These are phyloP conservation scores for Fomitiporia mediterranea DNA, from an alignment of 1,284 basidiomycete genomes.

Conservation along the genomic window DNA sequence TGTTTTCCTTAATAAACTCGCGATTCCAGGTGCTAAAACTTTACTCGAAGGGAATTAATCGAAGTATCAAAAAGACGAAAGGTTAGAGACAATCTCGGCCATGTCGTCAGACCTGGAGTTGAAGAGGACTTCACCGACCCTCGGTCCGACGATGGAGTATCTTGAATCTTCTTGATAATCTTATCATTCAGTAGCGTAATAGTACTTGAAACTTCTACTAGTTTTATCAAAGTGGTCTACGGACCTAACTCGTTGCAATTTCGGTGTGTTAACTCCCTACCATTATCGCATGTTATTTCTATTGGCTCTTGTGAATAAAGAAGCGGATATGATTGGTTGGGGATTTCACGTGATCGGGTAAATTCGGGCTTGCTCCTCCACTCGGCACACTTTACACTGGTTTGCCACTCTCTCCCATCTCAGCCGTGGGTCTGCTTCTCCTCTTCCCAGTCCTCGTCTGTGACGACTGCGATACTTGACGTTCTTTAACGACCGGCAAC, in stretches of 20 bases:
- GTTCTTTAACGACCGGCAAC: constrained; percentile 14
- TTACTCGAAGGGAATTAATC: constrained; percentile 68
- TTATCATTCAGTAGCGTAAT: too few species aligned
- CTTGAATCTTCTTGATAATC: background rate
- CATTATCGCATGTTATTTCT: too few species aligned
- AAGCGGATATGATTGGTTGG: background rate
- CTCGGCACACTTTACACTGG: background rate
- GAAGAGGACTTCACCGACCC: background rate
- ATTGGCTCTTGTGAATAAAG: too few species aligned
- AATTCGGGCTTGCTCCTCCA: constrained; percentile 2
- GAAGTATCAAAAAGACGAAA: constrained; percentile 62
- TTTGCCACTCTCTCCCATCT: too few species aligned
- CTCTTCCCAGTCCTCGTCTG: too few species aligned
- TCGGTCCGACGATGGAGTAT: background rate
- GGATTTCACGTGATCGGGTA: constrained; percentile 7
- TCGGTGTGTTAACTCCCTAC: background rate
- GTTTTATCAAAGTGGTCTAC: too few species aligned
- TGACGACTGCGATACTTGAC: background rate
- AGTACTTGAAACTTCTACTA: too few species aligned
- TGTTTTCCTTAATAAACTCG: background rate
- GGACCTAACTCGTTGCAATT: background rate
- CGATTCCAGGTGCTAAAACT: background rate
- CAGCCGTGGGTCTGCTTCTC: too few species aligned
- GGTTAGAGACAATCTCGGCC: constrained; percentile 17
- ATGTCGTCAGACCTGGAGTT: background rate